A percentile compares a stretch with the other conserved stretches of the same genome.
These are phyloP conservation scores for Aspergillus sp. DNA, from an alignment of 2,329 filamentous ascomycete genomes.

Conservation along the genomic window DNA sequence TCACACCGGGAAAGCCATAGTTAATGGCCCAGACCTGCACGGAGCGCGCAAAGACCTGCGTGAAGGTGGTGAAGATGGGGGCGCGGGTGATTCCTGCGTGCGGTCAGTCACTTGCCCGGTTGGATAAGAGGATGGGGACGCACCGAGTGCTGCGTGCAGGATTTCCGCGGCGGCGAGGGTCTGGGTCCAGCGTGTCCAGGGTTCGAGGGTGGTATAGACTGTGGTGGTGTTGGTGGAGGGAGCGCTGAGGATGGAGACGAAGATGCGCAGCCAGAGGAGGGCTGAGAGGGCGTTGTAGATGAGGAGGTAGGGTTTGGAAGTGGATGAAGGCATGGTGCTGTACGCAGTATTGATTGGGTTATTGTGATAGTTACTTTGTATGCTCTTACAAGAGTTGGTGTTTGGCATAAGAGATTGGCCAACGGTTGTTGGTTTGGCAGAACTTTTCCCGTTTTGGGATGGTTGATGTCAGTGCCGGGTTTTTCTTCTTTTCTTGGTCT, in stretches of 20 bases:
- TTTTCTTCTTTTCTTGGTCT: too few relatives aligned
- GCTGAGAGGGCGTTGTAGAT: conserved; percentile 23
- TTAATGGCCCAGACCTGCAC: conserved; percentile 32
- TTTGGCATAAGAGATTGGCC: too few relatives aligned
- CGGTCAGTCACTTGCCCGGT: background rate
- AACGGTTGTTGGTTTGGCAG: too few relatives aligned
- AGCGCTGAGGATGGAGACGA: conserved; percentile 14
- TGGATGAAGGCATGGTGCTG: background rate
- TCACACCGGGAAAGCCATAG: conserved; percentile 20
- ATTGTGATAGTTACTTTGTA: too few relatives aligned
- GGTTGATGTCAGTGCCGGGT: too few relatives aligned
- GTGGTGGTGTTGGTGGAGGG: conserved; percentile 4
- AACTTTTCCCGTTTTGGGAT: too few relatives aligned
- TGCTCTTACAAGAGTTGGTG: too few relatives aligned
- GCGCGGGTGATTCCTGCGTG: conserved; percentile 24
- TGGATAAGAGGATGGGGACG: background rate
- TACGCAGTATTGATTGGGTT: too few relatives aligned
- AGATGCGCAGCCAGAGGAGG: conserved; percentile 24
- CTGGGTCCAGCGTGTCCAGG: conserved; percentile 24
- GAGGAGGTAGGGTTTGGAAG: conserved; percentile 19
- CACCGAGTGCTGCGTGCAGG: conserved; percentile 24
- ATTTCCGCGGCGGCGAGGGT: conserved; percentile 25
- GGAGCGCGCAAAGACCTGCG: conserved; percentile 28
- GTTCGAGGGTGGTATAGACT: conserved; percentile 22
- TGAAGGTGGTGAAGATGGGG: conserved; percentile 29